Evolutionary conservation across 2,329 filamentous ascomycete species (phyloP).

Genomic region (Diaporthe citrichinensis): DNA sequence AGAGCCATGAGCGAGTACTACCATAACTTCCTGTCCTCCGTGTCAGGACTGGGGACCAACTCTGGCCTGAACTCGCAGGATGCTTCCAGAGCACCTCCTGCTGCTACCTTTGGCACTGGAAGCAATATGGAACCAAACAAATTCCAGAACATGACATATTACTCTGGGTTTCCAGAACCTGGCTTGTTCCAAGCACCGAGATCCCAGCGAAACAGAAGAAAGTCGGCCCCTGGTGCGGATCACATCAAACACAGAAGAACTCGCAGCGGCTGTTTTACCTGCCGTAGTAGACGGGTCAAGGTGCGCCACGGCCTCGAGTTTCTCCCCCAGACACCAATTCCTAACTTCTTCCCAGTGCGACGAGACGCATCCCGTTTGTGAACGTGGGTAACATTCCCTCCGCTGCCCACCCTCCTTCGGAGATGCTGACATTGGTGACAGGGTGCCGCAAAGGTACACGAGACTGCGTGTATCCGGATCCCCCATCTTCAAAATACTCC

Average conservation of each 20-base stretch:
- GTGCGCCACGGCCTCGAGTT: constrained; percentile 53
- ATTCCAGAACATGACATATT: constrained; percentile 65
- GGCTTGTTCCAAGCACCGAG: constrained; percentile 63
- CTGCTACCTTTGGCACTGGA: constrained; percentile 49
- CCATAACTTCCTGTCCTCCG: constrained; percentile 67
- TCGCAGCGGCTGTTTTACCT: constrained; percentile 93
- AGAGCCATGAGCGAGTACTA: constrained; percentile 69
- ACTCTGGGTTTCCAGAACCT: constrained; percentile 65
- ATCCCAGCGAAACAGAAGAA: constrained; percentile 64
- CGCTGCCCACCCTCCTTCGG: neutral
- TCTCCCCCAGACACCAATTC: neutral
- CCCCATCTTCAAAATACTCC: constrained; percentile 62
- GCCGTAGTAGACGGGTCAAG: constrained; percentile 89
- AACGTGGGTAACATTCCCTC: constrained; percentile 66
- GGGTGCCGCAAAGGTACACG: constrained; percentile 93
- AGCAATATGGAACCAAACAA: constrained; percentile 55
- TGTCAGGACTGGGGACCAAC: constrained; percentile 58
- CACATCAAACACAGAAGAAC: constrained; percentile 94
- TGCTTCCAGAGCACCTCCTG: constrained; percentile 53
- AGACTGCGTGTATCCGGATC: constrained; percentile 91
- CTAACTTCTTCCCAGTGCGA: constrained; percentile 78
- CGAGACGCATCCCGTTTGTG: constrained; percentile 88
- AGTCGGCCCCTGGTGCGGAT: constrained; percentile 68
- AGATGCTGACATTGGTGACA: constrained; percentile 50
- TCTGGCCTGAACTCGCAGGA: constrained; percentile 50